These are phyloP conservation scores for Bromus sterilis DNA, from an alignment of 176 grass and related monocot genomes.

Conservation along the genomic window DNA sequence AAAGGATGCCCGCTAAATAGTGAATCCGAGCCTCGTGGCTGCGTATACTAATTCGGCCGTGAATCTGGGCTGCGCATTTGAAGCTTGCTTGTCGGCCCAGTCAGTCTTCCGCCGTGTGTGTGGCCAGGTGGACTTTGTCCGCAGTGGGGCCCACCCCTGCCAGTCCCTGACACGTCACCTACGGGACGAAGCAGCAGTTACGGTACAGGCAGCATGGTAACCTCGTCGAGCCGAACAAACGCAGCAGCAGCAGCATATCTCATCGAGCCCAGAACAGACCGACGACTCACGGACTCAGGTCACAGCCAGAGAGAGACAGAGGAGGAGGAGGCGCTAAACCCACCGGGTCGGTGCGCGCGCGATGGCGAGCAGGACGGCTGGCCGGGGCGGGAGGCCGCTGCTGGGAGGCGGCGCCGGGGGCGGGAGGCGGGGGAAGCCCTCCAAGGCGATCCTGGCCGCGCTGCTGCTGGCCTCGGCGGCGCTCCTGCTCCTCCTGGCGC, in stretches of 20 bases:
- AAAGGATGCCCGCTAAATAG: too few species aligned
- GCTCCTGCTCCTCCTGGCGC: slow-evolving; percentile 66
- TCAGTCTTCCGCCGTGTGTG: neutral
- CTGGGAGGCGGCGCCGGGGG: slow-evolving; percentile 18
- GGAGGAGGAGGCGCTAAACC: neutral
- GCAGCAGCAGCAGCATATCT: neutral
- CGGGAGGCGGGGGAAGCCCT: slow-evolving; percentile 48
- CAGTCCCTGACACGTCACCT: slow-evolving; percentile 16
- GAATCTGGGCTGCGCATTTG: neutral
- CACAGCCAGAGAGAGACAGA: neutral
- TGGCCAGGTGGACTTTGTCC: neutral
- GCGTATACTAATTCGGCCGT: neutral
- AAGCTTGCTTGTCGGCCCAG: neutral
- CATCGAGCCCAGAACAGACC: neutral
- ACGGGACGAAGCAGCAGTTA: neutral
- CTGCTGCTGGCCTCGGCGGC: slow-evolving; percentile 61
- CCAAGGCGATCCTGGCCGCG: slow-evolving; percentile 55
- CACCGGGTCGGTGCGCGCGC: neutral
- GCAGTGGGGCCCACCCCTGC: neutral
- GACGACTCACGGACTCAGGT: slow-evolving; percentile 26
- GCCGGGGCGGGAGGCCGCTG: slow-evolving; percentile 40
- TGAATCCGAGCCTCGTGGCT: too few species aligned
- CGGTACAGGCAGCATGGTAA: neutral
- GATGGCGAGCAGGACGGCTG: slow-evolving; percentile 29
- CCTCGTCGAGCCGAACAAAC: slow-evolving; percentile 15